Evolutionary conservation across 352 stramenopile species (phyloP).

Genomic region (Aphanomyces stellatus): DNA sequence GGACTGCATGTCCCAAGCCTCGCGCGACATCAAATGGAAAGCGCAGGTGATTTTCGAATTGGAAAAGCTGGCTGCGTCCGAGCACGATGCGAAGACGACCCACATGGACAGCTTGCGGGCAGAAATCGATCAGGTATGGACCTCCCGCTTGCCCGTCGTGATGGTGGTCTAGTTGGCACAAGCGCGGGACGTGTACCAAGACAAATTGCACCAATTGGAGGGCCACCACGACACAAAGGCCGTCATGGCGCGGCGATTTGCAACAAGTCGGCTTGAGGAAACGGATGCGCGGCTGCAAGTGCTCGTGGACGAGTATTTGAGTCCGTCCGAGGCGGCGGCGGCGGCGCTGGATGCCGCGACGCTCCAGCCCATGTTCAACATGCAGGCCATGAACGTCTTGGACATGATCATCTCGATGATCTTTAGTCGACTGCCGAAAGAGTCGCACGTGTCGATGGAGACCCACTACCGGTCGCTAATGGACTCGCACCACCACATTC

Average conservation of each 20-base stretch:
- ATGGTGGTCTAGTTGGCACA: not conserved
- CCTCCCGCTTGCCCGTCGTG: not conserved
- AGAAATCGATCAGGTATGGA: constrained; percentile 54
- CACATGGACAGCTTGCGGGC: constrained; percentile 45
- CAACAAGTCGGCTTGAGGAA: constrained; percentile 38
- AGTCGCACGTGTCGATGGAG: constrained; percentile 46
- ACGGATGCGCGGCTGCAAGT: constrained; percentile 57
- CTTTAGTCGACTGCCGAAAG: constrained; percentile 68
- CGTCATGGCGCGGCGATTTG: constrained; percentile 6
- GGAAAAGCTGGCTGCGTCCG: constrained; percentile 57
- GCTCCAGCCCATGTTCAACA: too few species aligned
- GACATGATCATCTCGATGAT: constrained; percentile 84
- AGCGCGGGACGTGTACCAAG: constrained; percentile 1
- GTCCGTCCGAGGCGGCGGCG: constrained; percentile 42
- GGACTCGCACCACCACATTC: constrained; percentile 71
- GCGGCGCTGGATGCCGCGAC: too few species aligned
- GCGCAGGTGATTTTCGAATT: constrained; percentile 54
- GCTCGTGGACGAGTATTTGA: constrained; percentile 50
- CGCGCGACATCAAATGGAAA: constrained; percentile 76
- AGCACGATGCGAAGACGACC: constrained; percentile 35
- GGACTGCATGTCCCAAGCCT: constrained; percentile 60
- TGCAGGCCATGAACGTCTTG: constrained; percentile 57
- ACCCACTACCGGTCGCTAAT: constrained; percentile 66
- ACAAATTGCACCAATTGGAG: constrained; percentile 34
- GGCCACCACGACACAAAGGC: constrained; percentile 6